Percentiles rank a stretch among this genome's conserved stretches.
phyloP scores from a whole-genome alignment of 495 filamentous ascomycete species.

The Pseudotulostoma volvatum region DNA sequence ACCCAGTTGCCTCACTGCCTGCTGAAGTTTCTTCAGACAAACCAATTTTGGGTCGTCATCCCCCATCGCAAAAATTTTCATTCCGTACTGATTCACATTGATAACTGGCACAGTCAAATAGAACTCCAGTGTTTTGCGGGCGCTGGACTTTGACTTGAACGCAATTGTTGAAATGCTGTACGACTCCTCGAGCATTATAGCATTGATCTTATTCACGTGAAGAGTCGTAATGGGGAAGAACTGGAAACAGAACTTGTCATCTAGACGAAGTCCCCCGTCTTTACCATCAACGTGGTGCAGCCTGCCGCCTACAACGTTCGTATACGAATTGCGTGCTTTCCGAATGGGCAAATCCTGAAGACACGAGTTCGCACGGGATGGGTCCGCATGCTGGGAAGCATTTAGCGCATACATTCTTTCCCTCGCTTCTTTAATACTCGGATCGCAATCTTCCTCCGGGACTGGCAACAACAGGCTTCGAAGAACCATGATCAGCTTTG shows the following conservation, averaged over 20 bases:
- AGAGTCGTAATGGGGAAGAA: constrained; percentile 18
- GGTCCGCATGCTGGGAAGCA: constrained; percentile 1
- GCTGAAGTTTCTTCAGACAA: constrained; percentile 6
- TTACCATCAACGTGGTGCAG: constrained; percentile 6
- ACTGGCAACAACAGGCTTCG: constrained; percentile 14
- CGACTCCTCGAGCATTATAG: constrained; percentile 23
- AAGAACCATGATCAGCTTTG: constrained; percentile 33
- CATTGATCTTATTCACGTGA: constrained; percentile 28
- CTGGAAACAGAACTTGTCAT: constrained; percentile 24
- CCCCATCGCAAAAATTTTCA: neutral
- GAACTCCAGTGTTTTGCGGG: neutral
- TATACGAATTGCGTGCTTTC: constrained; percentile 24
- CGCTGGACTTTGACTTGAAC: constrained; percentile 1
- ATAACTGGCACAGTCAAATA: constrained; percentile 2
- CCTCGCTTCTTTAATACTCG: constrained; percentile 1
- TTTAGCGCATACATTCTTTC: constrained; percentile 3
- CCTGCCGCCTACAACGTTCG: constrained; percentile 13
- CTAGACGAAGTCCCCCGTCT: constrained; percentile 1
- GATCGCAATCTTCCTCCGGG: constrained; percentile 6
- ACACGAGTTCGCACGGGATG: constrained; percentile 6
- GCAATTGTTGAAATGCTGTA: constrained; percentile 1
- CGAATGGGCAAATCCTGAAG: constrained; percentile 23
- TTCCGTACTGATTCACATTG: too few relatives aligned
- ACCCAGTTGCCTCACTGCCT: constrained; percentile 3
- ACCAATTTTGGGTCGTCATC: constrained; percentile 4